Conservation (phyloP, 805 yeast species). For the Danielozyma ontarioensis region DNA sequence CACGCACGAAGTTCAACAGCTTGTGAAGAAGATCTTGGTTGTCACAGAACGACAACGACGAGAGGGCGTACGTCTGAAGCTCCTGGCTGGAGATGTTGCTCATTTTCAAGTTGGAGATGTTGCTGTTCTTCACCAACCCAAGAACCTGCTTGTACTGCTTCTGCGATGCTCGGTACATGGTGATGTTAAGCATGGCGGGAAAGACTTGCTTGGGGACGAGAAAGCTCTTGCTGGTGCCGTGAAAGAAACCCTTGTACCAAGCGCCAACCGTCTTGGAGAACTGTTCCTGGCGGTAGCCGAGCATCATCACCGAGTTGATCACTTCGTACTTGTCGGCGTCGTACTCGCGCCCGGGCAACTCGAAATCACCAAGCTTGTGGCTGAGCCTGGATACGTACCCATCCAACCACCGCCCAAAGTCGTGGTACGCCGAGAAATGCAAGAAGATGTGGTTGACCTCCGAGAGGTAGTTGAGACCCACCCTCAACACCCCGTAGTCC, state of each 20-base stretch:
- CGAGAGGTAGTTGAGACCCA: slow-evolving; percentile 30
- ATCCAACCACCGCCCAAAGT: slow-evolving; percentile 19
- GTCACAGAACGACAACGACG: slow-evolving; percentile 47
- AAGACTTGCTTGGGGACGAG: slow-evolving; percentile 49
- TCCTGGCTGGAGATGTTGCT: slow-evolving; percentile 29
- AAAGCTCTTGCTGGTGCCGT: slow-evolving; percentile 47
- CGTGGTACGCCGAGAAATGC: slow-evolving; percentile 21
- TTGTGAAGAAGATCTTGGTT: slow-evolving; percentile 44
- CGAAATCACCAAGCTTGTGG: slow-evolving; percentile 13
- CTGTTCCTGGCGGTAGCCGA: slow-evolving; percentile 27
- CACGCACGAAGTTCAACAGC: slow-evolving; percentile 51
- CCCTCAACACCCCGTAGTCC: slow-evolving; percentile 29
- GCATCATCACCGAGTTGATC: slow-evolving; percentile 38
- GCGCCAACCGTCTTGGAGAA: slow-evolving; percentile 29
- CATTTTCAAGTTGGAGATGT: slow-evolving; percentile 37
- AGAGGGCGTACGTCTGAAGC: slow-evolving; percentile 52
- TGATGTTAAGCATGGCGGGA: slow-evolving; percentile 38
- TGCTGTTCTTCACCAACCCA: slow-evolving; percentile 47
- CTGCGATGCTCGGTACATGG: slow-evolving; percentile 31
- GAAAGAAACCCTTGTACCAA: slow-evolving; percentile 41
- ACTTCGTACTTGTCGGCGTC: slow-evolving; percentile 36
- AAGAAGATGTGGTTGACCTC: slow-evolving; percentile 25
- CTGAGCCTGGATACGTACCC: slow-evolving; percentile 12
- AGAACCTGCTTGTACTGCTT: slow-evolving; percentile 59
- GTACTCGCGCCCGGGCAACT: slow-evolving; percentile 11